Base-by-base conservation (phyloP, 192 early-diverging fungal species). In the Coemansia sp. region DNA sequence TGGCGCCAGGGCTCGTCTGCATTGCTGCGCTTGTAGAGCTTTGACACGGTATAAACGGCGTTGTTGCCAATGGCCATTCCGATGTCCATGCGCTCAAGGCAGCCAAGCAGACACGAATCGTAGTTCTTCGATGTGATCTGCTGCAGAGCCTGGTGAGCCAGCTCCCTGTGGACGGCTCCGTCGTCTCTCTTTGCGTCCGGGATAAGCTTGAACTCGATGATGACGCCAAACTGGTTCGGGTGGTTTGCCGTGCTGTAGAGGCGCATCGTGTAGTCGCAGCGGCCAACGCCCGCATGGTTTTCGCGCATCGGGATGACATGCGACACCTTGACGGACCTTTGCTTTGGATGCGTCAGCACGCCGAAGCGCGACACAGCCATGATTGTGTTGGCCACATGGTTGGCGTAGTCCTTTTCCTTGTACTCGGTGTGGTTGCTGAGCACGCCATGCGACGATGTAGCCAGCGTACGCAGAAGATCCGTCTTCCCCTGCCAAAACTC, bases 311-410 rank as follows among this genome's bases (percentile, higher is more conserved):
- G 53, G 26, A 71, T 64, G 0, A 69, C 60, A 46, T 78, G 61
- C 0, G 67, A 72, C 16, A 69, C 18, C 18, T 59, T 48, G 49
- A 73, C 53, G 9, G 64, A 48, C 15, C 62, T 41, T 41, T 78
- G 76, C 35, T 63, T 39, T 5, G 71, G 76, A 24, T 78, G 76
- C 1, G 76, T 70, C 0, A 78, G 68, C n/a, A n/a, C n/a, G n/a
- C n/a, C n/a, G n/a, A n/a, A n/a, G n/a, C n/a, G n/a, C n/a, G n/a
- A n/a, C n/a, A n/a, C n/a, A n/a, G n/a, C n/a, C n/a, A n/a, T n/a
- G n/a, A n/a, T n/a, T n/a, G n/a, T n/a, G n/a, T n/a, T n/a, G n/a
- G n/a, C n/a, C n/a, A n/a, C n/a, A n/a, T n/a, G n/a, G n/a, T n/a
- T n/a, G n/a, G n/a, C n/a, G n/a, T n/a, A n/a, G n/a, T n/a, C n/a